These are phyloP conservation scores for Penicillium decumbens DNA, from an alignment of 2,329 filamentous ascomycete genomes.

Conservation along the genomic window DNA sequence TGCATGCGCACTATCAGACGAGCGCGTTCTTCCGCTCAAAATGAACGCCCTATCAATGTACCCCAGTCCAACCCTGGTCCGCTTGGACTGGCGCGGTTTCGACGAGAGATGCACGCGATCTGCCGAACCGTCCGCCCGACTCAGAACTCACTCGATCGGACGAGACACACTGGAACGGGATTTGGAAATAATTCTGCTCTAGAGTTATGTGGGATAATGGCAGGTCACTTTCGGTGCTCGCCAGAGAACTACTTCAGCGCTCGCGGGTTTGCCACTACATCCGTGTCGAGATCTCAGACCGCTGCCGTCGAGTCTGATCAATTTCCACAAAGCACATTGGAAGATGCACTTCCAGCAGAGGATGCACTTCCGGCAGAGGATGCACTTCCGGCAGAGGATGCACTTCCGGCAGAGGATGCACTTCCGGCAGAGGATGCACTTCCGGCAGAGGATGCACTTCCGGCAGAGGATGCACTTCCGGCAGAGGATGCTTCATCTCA, in stretches of 20 bases:
- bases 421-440: neutral
- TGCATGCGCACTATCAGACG: conserved; percentile 5
- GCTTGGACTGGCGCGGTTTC: neutral
- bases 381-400: too few species aligned
- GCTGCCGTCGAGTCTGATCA: neutral
- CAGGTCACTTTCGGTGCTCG: neutral
- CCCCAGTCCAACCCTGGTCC: neutral
- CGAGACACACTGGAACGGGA: neutral
- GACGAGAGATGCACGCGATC: conserved; percentile 5
- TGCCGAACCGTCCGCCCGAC: neutral
- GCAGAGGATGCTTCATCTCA: too few species aligned
- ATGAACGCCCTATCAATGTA: neutral
- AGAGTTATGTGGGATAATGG: neutral
- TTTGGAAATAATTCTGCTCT: neutral
- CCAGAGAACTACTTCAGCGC: neutral
- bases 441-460: neutral
- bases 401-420: neutral
- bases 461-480: neutral
- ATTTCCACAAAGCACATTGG: neutral
- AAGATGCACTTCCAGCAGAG: neutral
- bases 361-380: neutral
- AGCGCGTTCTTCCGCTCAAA: neutral
- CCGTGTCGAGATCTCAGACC: neutral
- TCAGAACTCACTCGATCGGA: neutral
- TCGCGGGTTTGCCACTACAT: neutral